Evolutionary conservation across 768 basidiomycete genomes (phyloP), one percentile per base, ranked within the genome.

Genomic region (Auriscalpium orientale): DNA sequence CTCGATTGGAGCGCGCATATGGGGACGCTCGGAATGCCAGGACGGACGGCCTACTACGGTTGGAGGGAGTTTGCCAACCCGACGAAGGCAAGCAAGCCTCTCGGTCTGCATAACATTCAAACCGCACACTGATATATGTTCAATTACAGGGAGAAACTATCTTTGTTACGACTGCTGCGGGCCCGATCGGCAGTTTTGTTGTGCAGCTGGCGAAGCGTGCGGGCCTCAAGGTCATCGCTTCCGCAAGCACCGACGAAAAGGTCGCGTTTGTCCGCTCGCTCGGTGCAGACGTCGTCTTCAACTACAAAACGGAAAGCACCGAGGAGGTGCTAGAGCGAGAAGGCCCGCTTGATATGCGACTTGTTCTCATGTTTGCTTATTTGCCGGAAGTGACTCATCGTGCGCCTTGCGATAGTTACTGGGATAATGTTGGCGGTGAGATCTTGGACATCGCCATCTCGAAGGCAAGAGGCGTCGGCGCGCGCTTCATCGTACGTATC

Each of bases 201-300:
- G 66, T 72, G 33, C 75, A 78, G 64, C 59, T 78, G 18, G 75
- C 77, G 22, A 76, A 77, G 59, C 60, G 60, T 1, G 66, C 69
- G 0, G 78, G 78, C 0, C 59, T 75, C 40, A 84, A 82, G 62
- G 87, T 89, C 43, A 85, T 91, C 50, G 84, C 79, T 0, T 85
- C 82, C 0, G 83, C 85, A 0, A 85, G 89, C 2, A 79, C 80
- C 0, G 85, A 89, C n/a, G 83, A 85, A 53, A 89, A 91, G 67
- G 84, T 90, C 8, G 66, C 72, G 6, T 85, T 78, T 62, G 49
- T 85, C 68, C 76, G 76, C 50, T 74, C 76, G 4, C 60, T 86
- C 20, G 87, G 85, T 0, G 80, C 81, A 0, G 86, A 90, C 60
- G 77, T 84, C 7, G 82, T 76, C 0, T 88, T 87, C 72, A 87